Conservation (phyloP, 805 yeast genomes). For the Monosporozyma servazzii region DNA sequence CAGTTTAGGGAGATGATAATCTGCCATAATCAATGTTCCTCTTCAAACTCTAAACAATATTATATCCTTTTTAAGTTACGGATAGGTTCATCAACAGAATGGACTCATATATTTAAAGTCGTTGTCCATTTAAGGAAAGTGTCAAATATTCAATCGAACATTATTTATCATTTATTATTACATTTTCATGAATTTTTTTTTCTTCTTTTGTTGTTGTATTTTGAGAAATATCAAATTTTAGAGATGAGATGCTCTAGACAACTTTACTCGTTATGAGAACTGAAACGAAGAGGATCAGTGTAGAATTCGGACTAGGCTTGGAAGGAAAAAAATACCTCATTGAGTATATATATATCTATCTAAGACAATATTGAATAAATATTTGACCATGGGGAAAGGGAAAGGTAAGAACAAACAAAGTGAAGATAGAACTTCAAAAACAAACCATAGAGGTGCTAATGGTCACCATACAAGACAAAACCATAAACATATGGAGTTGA, state of each 20-base stretch:
- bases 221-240: not conserved
- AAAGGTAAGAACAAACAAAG: constrained; percentile 40
- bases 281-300: not conserved
- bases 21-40: constrained; percentile 2
- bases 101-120: not conserved
- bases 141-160: no score
- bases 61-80: not conserved
- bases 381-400: constrained; percentile 23
- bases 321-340: not conserved
- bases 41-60: not conserved
- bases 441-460: constrained; percentile 34
- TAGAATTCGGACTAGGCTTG: no score
- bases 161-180: no score
- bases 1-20: constrained; percentile 43
- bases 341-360: not conserved
- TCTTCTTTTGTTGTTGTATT: not conserved
- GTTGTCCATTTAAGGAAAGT: no score
- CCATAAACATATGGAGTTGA: constrained; percentile 35
- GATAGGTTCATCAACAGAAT: not conserved
- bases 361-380: not conserved
- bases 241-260: not conserved
- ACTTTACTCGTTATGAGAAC: not conserved
- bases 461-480: constrained; percentile 49
- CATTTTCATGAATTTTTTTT: not conserved
- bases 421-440: constrained; percentile 30